Evolutionary conservation across 1,284 basidiomycete genomes (phyloP).

Genomic region (Puccinia polysora): DNA sequence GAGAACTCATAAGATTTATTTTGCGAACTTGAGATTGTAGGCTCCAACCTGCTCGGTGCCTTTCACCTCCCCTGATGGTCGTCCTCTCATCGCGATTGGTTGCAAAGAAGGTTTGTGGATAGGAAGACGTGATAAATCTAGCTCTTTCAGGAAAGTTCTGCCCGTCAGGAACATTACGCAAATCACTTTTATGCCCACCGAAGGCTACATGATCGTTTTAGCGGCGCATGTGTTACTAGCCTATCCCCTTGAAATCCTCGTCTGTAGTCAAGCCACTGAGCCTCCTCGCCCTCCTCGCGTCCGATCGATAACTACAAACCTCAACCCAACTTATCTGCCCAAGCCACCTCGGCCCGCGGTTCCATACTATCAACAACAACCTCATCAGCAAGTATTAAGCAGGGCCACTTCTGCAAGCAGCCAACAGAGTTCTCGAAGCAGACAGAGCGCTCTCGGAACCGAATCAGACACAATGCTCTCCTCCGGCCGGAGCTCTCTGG

Average conservation of each 20-base stretch:
- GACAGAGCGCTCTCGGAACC: neutral
- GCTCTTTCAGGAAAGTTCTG: constrained; percentile 79
- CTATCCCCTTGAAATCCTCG: constrained; percentile 68
- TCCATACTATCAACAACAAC: constrained; percentile 39
- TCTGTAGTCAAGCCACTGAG: neutral
- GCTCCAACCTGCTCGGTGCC: constrained; percentile 48
- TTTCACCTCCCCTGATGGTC: constrained; percentile 65
- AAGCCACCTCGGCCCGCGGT: constrained; percentile 44
- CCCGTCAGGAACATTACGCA: constrained; percentile 86
- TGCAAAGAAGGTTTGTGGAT: constrained; percentile 97
- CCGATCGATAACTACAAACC: constrained; percentile 7
- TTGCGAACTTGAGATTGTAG: too few relatives aligned
- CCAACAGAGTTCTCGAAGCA: constrained; percentile 10
- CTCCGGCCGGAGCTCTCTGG: neutral
- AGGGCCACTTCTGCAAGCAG: constrained; percentile 17
- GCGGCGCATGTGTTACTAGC: constrained; percentile 66
- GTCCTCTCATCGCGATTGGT: constrained; percentile 80
- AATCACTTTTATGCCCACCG: constrained; percentile 88
- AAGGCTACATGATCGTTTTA: constrained; percentile 88
- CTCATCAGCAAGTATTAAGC: constrained; percentile 15
- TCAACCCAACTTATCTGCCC: neutral
- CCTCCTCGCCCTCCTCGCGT: neutral
- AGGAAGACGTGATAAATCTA: constrained; percentile 78
- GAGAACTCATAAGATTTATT: too few relatives aligned
- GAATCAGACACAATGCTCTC: neutral